These are phyloP conservation scores for Ophiognomonia clavigignenti-juglandacearum DNA, from an alignment of 2,329 filamentous ascomycete genomes.

Conservation along the genomic window DNA sequence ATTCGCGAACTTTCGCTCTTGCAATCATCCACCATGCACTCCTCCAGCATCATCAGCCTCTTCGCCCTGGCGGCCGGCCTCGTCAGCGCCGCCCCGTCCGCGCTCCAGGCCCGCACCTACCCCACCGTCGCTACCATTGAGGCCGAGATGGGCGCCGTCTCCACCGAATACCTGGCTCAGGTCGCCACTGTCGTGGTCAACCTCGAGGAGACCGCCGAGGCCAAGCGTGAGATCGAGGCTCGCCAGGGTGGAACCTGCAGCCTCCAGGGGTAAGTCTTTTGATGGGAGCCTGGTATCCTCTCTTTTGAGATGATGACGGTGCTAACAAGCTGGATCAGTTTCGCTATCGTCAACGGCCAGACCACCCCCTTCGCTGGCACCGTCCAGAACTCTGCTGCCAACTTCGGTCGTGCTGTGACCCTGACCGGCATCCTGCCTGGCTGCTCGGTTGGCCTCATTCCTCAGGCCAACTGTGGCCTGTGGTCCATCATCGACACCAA, in stretches of 20 bases:
- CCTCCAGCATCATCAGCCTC: neutral
- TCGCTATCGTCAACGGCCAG: slow-evolving; percentile 5
- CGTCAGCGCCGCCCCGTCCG: neutral
- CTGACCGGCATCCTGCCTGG: slow-evolving; percentile 3
- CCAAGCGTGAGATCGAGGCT: neutral
- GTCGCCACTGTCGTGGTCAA: neutral
- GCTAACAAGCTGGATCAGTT: neutral
- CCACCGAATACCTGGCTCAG: neutral
- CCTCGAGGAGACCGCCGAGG: neutral
- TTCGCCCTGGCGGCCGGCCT: neutral
- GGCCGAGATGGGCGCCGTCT: neutral
- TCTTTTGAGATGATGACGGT: neutral
- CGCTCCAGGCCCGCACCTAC: slow-evolving; percentile 2
- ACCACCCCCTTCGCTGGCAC: neutral
- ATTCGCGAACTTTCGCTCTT: neutral
- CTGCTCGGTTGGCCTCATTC: slow-evolving; percentile 5
- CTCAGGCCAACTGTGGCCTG: slow-evolving; percentile 1
- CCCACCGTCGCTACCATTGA: slow-evolving; percentile 6
- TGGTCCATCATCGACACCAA: slow-evolving; percentile 9
- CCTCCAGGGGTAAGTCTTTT: slow-evolving; percentile 5
- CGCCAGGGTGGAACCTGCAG: slow-evolving; percentile 4
- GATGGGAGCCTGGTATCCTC: neutral
- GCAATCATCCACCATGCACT: neutral
- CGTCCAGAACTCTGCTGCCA: slow-evolving; percentile 6
- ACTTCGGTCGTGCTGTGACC: slow-evolving; percentile 8